phyloP scores from a whole-genome alignment of 2,329 filamentous ascomycete species.

The Aspergillus costaricaensis region DNA sequence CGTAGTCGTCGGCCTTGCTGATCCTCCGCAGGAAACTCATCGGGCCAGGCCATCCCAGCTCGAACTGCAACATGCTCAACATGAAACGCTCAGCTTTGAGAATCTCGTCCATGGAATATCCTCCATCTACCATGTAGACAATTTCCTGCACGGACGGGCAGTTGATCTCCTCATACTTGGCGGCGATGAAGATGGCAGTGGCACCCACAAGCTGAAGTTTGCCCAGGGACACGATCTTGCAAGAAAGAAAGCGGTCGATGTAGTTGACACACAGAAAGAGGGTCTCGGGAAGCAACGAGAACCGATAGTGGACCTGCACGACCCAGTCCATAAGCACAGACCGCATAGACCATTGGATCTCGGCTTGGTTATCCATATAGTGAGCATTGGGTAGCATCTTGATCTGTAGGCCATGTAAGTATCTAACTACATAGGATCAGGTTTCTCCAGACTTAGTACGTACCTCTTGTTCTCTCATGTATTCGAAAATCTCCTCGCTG shows the following conservation, averaged over 20 bases:
- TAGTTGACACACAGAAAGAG: slow-evolving; percentile 95
- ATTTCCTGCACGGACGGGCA: slow-evolving; percentile 94
- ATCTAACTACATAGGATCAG: not conserved
- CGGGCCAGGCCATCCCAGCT: slow-evolving; percentile 95
- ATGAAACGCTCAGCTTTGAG: slow-evolving; percentile 98
- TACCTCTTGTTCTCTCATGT: slow-evolving; percentile 89
- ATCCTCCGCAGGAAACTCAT: slow-evolving; percentile 97
- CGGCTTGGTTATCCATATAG: slow-evolving; percentile 97
- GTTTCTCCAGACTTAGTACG: slow-evolving; percentile 25
- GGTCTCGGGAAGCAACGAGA: slow-evolving; percentile 88
- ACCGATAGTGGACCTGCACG: slow-evolving; percentile 91
- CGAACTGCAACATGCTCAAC: slow-evolving; percentile 93
- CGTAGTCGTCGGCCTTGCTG: slow-evolving; percentile 98
- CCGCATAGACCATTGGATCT: slow-evolving; percentile 99
- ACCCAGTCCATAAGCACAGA: slow-evolving; percentile 97
- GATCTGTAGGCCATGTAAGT: slow-evolving; percentile 52
- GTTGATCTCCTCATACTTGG: slow-evolving; percentile 99
- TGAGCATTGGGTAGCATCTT: slow-evolving; percentile 82
- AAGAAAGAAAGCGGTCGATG: slow-evolving; percentile 92
- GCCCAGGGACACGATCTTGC: slow-evolving; percentile 90
- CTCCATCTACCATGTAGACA: slow-evolving; percentile 95
- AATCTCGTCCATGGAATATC: slow-evolving; percentile 87
- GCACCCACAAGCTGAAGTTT: slow-evolving; percentile 96
- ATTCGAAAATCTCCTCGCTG: slow-evolving; percentile 89
- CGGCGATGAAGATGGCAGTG: slow-evolving; percentile 91